Evolutionary conservation across 768 basidiomycete species (phyloP), one percentile per base, ranked within the genome.

Genomic region (Pleurotus ostreatus): DNA sequence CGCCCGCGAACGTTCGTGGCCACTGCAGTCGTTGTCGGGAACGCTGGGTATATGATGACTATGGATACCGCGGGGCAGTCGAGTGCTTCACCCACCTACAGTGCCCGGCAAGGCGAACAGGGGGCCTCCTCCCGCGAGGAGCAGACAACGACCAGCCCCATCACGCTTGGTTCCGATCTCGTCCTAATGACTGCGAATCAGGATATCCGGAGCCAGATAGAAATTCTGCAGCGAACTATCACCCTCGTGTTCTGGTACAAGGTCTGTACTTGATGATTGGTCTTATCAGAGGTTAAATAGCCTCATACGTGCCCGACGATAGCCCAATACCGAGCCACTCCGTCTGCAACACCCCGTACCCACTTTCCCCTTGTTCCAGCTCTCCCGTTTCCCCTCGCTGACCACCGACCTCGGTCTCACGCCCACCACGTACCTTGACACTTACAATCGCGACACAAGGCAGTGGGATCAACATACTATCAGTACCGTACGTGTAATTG

Each of bases 401-500:
- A 74, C 83, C 3, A 65, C 71, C 11, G 83, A 85, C 60, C 76
- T 89, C 18, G 79, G 79, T 6, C 72, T 89, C 13, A 72, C 73
- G 0, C 54, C 74, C 1, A 66, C 69, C 11, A 80, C 84, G 2
- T 88, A 82, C 62, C 70, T 89, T 44, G 87, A 89, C 59, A 74
- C 81, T 2, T 88, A 78, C 65, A 79, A 83, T 56, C 72, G 77
- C 6, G 57, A 64, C 1, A 76, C 82, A 0, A 72, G 78, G 0
- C 78, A 84, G 54, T 89, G 87, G 87, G 85, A 86, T 52, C 86
- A 87, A 58, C 85, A 87, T 61, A 73, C 78, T 39, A 77, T 84
- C 57, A 73, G 73, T 40, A 78, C 81, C 13, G 85, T 88, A 3
- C 78, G 85, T 37, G 63, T 81, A 38, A 81, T 88, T 41, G 76